Evolutionary conservation across 2,329 filamentous ascomycete species (phyloP).

Genomic region (Alternaria sp.): DNA sequence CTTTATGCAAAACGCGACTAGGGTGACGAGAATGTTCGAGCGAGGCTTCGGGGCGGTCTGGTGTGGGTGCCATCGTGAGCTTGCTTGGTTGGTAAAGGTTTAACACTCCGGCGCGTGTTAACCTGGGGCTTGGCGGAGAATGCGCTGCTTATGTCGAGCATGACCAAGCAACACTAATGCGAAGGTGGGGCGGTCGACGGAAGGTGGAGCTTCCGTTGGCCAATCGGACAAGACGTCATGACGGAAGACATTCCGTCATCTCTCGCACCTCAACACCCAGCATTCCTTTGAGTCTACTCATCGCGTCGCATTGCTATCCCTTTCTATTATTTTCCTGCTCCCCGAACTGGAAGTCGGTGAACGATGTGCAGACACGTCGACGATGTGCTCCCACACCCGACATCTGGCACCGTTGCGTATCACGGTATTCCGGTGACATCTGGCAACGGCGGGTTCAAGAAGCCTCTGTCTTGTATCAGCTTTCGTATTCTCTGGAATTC

Average conservation of each 20-base stretch:
- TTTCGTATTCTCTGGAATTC: not conserved
- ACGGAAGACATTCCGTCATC: not conserved
- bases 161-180: slow-evolving; percentile 28
- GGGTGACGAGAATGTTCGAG: slow-evolving; percentile 43
- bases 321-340: not conserved
- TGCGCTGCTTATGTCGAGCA: slow-evolving; percentile 24
- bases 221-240: slow-evolving; percentile 4
- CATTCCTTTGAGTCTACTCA: not conserved
- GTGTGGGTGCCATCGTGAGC: slow-evolving; percentile 25
- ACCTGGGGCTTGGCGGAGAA: slow-evolving; percentile 12
- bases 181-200: not conserved
- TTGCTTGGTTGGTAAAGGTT: slow-evolving; percentile 35
- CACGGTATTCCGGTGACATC: not conserved
- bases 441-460: not conserved
- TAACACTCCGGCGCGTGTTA: slow-evolving; percentile 29
- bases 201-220: slow-evolving; percentile 7
- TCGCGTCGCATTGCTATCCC: not conserved
- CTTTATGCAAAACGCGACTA: slow-evolving; percentile 41
- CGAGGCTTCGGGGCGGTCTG: slow-evolving; percentile 13
- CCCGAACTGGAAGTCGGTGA: not conserved
- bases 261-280: not conserved
- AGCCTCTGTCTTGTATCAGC: not conserved
- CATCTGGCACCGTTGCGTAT: not conserved
- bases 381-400: not conserved
- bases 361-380: too few species aligned